Base-by-base conservation (phyloP, 2,329 filamentous ascomycete genomes). In the Nannizzia gypsea region DNA sequence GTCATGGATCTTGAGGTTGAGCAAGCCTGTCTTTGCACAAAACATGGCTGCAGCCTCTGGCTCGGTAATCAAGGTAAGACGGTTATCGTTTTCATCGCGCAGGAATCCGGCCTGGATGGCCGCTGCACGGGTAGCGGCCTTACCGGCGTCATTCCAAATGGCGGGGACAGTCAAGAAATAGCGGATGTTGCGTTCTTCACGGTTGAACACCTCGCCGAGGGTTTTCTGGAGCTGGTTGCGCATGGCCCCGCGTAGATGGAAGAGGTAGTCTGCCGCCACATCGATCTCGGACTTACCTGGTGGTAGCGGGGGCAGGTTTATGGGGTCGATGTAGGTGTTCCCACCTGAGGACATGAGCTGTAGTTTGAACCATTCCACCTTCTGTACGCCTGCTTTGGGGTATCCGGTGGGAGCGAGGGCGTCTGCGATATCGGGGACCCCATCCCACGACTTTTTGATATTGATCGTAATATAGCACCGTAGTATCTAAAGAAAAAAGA, bases 401-500 rank as follows among this genome's bases (percentile, higher is more conserved):
- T 97, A 97, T 64, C 93, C 93, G 44, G 93, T 97, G 31, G 93
- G 93, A 58, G 93, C 92, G 65, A 97, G 83, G 64, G 93, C 93
- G 76, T 97, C 92, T 63, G 93, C 90, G 68, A 97, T 97, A 79
- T 99, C 93, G 60, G 92, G 91, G 63, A n/a, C 93, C 93, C 93
- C 93, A 99, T 68, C 93, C 93, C n/a, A 97, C 93, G 56, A 99
- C 93, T 75, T 97, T 96, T 71, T 99, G 93, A 74, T 96, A 96
- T 76, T 97, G 92, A 72, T 99, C 93, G 72, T 99, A 99, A 79
- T 99, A 99, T 63, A 99, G 83, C n/a, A 99, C 93, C 13, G 93
- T 97, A 15, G 93, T 67, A 99, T 97, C 93, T 95, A 56, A 26
- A n/a, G 15, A 36, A 36, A 36, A 31, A 31, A 31, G 8, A n/a